Evolutionary conservation across 306 rosid genomes (phyloP).

Genomic region (Heteromeles arbutifolia): DNA sequence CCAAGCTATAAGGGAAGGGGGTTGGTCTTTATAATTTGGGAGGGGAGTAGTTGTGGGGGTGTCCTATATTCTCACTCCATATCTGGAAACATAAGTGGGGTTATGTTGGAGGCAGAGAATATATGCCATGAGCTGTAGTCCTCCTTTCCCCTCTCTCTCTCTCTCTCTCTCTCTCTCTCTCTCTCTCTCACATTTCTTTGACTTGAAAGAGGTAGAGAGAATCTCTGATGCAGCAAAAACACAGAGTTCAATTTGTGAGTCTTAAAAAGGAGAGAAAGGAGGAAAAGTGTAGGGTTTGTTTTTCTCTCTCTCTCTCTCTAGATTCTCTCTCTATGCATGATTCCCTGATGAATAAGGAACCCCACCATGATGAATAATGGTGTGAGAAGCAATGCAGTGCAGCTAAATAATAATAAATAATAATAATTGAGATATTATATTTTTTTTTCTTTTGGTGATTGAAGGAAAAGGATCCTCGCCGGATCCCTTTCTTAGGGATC

Average conservation of each 20-base stretch:
- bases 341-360: slow-evolving; percentile 8
- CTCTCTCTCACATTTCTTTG: slow-evolving; percentile 60
- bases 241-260: slow-evolving; percentile 55
- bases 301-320: slow-evolving; percentile 54
- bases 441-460: slow-evolving; percentile 35
- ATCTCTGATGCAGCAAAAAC: slow-evolving; percentile 70
- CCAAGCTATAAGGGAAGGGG: not conserved
- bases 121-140: slow-evolving; percentile 83
- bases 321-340: slow-evolving; percentile 16
- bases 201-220: slow-evolving; percentile 78
- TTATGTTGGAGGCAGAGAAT: slow-evolving; percentile 65
- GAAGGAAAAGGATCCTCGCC: no score
- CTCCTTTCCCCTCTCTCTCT: slow-evolving; percentile 18
- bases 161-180: not conserved
- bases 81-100: slow-evolving; percentile 97
- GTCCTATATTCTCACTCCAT: slow-evolving; percentile 84
- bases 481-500: no score
- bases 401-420: slow-evolving; percentile 1
- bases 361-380: slow-evolving; percentile 29
- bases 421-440: no score
- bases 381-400: slow-evolving; percentile 29
- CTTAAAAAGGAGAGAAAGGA: slow-evolving; percentile 93
- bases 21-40: slow-evolving; percentile 43
- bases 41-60: slow-evolving; percentile 25
- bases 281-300: slow-evolving; percentile 89